These are phyloP conservation scores for Trichosporon sp. DNA, from an alignment of 1,284 basidiomycete species.

Conservation along the genomic window DNA sequence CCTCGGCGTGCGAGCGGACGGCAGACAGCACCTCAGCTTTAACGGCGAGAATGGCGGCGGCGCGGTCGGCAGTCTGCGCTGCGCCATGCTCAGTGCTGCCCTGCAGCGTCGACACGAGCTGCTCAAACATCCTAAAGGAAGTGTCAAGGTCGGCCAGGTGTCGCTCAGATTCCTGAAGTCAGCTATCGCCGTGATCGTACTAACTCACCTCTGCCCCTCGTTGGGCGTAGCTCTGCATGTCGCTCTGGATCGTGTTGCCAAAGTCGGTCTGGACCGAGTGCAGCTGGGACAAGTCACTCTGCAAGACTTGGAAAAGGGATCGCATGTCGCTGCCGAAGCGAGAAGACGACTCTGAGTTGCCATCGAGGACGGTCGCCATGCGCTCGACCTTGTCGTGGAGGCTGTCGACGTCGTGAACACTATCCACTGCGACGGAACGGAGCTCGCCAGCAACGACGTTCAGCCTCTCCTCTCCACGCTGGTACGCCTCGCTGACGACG, in stretches of 20 bases:
- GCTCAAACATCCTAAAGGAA: conserved; percentile 64
- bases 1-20: conserved; percentile 43
- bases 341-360: conserved; percentile 69
- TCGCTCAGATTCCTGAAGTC: conserved; percentile 36
- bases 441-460: conserved; percentile 72
- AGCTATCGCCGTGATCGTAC: conserved; percentile 19
- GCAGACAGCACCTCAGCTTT: conserved; percentile 51
- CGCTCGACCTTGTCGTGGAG: conserved; percentile 84
- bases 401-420: conserved; percentile 70
- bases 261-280: conserved; percentile 59
- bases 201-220: conserved; percentile 59
- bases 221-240: conserved; percentile 64
- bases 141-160: conserved; percentile 45
- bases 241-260: conserved; percentile 61
- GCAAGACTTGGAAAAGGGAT: conserved; percentile 66
- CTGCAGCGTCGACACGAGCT: conserved; percentile 65
- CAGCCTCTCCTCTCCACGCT: conserved; percentile 71
- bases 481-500: conserved; percentile 73
- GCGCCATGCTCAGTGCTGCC: conserved; percentile 62
- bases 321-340: conserved; percentile 66
- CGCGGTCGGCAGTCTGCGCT: conserved; percentile 60
- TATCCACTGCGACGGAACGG: conserved; percentile 68
- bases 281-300: conserved; percentile 61
- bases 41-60: conserved; percentile 38
- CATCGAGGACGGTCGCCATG: conserved; percentile 67